Evolutionary conservation across 495 filamentous ascomycete species (phyloP).

Genomic region (Aspergillus ellipticus): DNA sequence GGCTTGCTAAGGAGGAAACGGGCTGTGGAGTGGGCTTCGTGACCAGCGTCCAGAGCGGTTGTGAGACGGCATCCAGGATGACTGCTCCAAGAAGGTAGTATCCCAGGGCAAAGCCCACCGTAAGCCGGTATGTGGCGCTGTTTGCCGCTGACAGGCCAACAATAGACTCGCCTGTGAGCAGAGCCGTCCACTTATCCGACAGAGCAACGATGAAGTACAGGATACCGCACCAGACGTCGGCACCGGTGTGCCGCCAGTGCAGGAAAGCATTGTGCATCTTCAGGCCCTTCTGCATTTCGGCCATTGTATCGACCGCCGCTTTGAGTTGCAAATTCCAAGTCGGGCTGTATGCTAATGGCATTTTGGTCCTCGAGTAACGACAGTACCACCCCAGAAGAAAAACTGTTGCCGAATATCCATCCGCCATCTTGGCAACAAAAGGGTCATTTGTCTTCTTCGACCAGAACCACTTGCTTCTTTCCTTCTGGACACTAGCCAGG

Average conservation of each 20-base stretch:
- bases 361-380: slow-evolving; percentile 13
- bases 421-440: slow-evolving; percentile 11
- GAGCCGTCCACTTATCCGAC: slow-evolving; percentile 15
- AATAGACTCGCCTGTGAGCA: slow-evolving; percentile 12
- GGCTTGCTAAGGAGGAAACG: slow-evolving; percentile 4
- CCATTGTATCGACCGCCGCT: slow-evolving; percentile 16
- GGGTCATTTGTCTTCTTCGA: slow-evolving; percentile 4
- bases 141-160: slow-evolving; percentile 14
- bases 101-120: slow-evolving; percentile 13
- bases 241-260: slow-evolving; percentile 17
- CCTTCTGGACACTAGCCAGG: slow-evolving; percentile 3
- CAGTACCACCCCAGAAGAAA: slow-evolving; percentile 19
- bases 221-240: slow-evolving; percentile 17
- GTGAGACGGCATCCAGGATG: slow-evolving; percentile 14
- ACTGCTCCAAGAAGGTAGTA: slow-evolving; percentile 17
- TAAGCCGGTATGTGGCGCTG: slow-evolving; percentile 11
- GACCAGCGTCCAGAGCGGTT: slow-evolving; percentile 14
- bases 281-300: slow-evolving; percentile 18
- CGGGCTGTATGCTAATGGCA: slow-evolving; percentile 13
- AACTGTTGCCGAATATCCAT: slow-evolving; percentile 11
- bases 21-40: slow-evolving; percentile 5
- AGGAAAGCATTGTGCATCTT: slow-evolving; percentile 13
- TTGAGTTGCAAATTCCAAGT: slow-evolving; percentile 18
- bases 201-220: slow-evolving; percentile 16
- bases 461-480: slow-evolving; percentile 10